These are phyloP conservation scores for Vitis cinerea DNA, from an alignment of 164 flowering plant genomes.

Conservation along the genomic window DNA sequence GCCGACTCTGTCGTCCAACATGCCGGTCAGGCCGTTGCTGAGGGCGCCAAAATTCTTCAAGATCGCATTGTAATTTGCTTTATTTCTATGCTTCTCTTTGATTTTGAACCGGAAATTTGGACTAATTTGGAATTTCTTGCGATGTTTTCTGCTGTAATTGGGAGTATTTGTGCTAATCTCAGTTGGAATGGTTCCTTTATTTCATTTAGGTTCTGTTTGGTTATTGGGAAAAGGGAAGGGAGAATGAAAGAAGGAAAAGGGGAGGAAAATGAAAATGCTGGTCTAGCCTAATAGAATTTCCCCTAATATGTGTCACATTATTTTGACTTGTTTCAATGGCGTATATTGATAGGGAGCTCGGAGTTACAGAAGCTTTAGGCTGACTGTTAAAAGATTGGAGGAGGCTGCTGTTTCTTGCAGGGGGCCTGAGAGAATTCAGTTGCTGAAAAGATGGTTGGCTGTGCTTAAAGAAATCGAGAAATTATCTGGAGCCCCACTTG, in stretches of 20 bases:
- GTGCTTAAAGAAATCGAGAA: constrained; percentile 70
- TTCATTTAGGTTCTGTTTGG: background rate
- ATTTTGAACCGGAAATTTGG: too few species aligned
- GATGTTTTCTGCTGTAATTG: too few species aligned
- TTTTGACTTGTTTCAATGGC: constrained; percentile 4
- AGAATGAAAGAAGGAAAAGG: too few species aligned
- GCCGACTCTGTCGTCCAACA: constrained; percentile 72
- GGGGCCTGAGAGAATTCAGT: constrained; percentile 74
- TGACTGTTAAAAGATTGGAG: constrained; percentile 74
- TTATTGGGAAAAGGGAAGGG: background rate
- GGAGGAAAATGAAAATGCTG: too few species aligned
- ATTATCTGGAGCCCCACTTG: constrained; percentile 22
- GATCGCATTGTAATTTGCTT: constrained; percentile 53
- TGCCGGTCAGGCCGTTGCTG: constrained; percentile 71
- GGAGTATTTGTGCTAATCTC: too few species aligned
- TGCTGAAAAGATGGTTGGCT: constrained; percentile 75
- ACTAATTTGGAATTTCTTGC: too few species aligned
- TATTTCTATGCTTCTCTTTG: background rate
- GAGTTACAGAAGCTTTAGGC: constrained; percentile 55
- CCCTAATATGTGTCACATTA: too few species aligned
- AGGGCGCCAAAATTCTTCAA: constrained; percentile 63
- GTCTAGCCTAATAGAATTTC: too few species aligned
- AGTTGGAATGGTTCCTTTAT: too few species aligned
- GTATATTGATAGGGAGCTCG: constrained; percentile 49
- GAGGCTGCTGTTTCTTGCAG: constrained; percentile 82